Evolutionary conservation across 768 basidiomycete genomes (phyloP).

Genomic region (Boletellus sp.): DNA sequence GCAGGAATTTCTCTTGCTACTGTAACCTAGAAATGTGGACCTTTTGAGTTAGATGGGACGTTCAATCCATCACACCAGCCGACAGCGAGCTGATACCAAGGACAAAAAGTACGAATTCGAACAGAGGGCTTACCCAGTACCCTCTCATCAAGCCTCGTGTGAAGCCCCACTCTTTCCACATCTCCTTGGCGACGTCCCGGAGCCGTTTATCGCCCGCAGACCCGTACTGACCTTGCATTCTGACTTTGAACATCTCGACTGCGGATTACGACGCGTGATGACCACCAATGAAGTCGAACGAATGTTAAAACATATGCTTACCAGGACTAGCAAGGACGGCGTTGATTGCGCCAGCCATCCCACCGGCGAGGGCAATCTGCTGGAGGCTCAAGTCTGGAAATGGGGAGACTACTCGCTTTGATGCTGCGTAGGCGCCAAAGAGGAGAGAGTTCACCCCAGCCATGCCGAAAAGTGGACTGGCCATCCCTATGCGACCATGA

Average conservation of each 20-base stretch:
- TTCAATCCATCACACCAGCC: neutral
- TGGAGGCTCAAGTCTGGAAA: conserved; percentile 78
- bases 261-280: neutral
- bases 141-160: conserved; percentile 91
- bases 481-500: conserved; percentile 61
- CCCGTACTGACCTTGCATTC: conserved; percentile 97
- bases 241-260: conserved; percentile 99
- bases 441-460: conserved; percentile 95
- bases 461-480: conserved; percentile 85
- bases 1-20: conserved; percentile 93
- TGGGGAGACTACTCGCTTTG: conserved; percentile 81
- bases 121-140: conserved; percentile 67
- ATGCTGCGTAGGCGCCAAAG: conserved; percentile 86
- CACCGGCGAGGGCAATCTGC: conserved; percentile 81
- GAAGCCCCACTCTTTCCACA: conserved; percentile 88
- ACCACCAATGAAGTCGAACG: neutral
- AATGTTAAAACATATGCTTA: conserved; percentile 22
- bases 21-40: conserved; percentile 56
- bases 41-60: neutral
- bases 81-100: neutral
- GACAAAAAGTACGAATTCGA: conserved; percentile 8
- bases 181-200: conserved; percentile 65
- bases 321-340: conserved; percentile 89
- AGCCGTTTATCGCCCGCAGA: conserved; percentile 74
- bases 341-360: conserved; percentile 90